Conservation (phyloP, 2,329 filamentous ascomycete genomes). For the Colletotrichum sp. region DNA sequence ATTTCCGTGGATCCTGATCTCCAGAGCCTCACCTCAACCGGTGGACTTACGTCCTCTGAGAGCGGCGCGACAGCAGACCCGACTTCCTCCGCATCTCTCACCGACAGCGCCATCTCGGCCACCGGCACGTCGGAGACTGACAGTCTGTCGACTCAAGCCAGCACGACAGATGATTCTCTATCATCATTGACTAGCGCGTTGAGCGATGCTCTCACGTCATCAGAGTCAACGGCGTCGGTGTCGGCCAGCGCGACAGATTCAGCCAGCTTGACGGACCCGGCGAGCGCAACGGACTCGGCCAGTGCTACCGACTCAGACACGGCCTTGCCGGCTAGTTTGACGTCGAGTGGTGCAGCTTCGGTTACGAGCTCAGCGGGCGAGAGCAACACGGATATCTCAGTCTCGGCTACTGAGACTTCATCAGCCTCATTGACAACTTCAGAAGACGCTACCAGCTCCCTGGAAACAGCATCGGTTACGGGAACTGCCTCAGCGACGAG, state of each 20-base stretch:
- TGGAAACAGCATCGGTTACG: not conserved
- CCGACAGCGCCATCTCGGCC: not conserved
- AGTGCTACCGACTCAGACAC: not conserved
- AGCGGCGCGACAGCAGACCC: not conserved
- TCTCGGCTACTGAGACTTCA: not conserved
- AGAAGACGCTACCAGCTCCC: fast-evolving
- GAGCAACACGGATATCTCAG: not conserved
- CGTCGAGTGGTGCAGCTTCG: not conserved
- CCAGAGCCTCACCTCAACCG: not conserved
- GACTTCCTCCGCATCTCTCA: not conserved
- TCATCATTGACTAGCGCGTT: not conserved
- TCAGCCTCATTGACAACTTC: not conserved
- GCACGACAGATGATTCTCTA: not conserved
- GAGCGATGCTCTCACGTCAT: not conserved
- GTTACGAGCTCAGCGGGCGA: not conserved
- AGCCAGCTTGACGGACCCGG: not conserved
- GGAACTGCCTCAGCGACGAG: not conserved
- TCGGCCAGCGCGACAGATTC: not conserved
- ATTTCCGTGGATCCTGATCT: not conserved
- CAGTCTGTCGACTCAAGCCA: not conserved
- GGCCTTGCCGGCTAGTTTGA: not conserved
- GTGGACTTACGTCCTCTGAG: not conserved
- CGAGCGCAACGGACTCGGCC: not conserved
- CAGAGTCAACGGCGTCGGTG: not conserved
- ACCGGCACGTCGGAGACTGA: not conserved